Evolutionary conservation across 2,329 filamentous ascomycete genomes (phyloP), one percentile per base, ranked within the genome.

Genomic region (Xylariaceae sp.): DNA sequence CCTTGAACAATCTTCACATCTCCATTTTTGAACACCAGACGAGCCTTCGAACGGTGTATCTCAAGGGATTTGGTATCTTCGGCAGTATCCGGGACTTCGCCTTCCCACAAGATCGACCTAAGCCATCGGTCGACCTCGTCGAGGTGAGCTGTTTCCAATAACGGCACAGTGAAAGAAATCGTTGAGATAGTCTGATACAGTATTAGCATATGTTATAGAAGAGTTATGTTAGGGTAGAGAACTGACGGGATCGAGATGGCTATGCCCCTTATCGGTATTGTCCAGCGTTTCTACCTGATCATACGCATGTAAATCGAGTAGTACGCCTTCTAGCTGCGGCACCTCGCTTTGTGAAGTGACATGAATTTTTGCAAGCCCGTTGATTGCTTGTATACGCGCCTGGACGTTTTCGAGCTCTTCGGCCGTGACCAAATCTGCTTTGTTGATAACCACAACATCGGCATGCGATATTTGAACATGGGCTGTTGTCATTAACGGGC

Each of bases 391-490:
- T 48, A 97, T 85, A 42, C 94, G 82, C 14, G 81, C 77, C 56
- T 78, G 80, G 7, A 97, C 89, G 0, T 67, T 71, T n/a, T 82
- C 71, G 1, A 97, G 78, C 62, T 96, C 84, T 6, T 80, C 73
- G 1, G 79, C 68, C 6, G 79, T 82, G 3, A 97, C 91, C 3
- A 97, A 77, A 66, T 99, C 94, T 3, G 86, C 79, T 70, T 99
- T 99, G 74, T 99, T 99, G 61, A 99, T 83, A 38, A 99, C 83
- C 42, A 99, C 82, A 9, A 97, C 90, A 71, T 99, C 94, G 6
- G 94, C 94, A 64, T 99, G 93, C 1, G 91, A 97, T 54, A 99
- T 96, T 65, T 99, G 94, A 44, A 97, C 80, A 70, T 99, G 94
- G 0, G 94, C 94, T 2, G 90, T 96, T 0, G 93, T 97, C 71